Evolutionary conservation across 2,329 filamentous ascomycete genomes (phyloP), one percentile per base, ranked within the genome.

Genomic region (Magnaporthiopsis rhizophila): DNA sequence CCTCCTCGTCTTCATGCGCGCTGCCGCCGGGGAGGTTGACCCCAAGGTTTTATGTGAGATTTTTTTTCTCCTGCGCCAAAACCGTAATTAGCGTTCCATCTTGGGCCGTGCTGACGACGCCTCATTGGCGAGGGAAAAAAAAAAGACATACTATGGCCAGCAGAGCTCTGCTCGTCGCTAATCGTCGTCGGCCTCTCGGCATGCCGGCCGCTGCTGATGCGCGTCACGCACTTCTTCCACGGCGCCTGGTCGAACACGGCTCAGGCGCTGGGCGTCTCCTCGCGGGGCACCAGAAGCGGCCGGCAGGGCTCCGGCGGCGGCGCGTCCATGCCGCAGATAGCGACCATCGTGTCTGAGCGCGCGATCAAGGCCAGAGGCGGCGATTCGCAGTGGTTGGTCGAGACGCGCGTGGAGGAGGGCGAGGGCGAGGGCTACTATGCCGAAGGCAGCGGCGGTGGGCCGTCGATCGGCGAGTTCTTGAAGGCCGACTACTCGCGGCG

Each of bases 181-280:
- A 28, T 53, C 34, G 60, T 62, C 26, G 38, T 32, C 18, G 21
- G 36, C 36, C 60, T 62, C 7, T 38, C 36, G 6, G 60, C 36
- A 12, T 62, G 60, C 60, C 60, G 60, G 13, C 60, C 60, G 34
- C 28, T 62, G 13, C 60, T 62, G n/a, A 53, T 21, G 45, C 45
- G 45, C 21, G 45, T 24, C 45, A 7, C 45, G 45, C 7, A 4
- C 45, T 21, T 9, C 45, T 11, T 53, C 21, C 45, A 24, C 45
- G 21, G 18, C 7, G 45, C 45, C 45, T 53, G 45, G 45, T 21
- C 18, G 45, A 2, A 3, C 45, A 4, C 9, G 21, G 45, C 45
- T 7, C 45, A 21, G 45, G 45, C 45, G 38, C 38, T 50, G 38
- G 38, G 38, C 15, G 15, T 21, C 15, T 13, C 11, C 34, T 36